Evolutionary conservation across 495 filamentous ascomycete species (phyloP).

Genomic region (Penicillium flavigenum): DNA sequence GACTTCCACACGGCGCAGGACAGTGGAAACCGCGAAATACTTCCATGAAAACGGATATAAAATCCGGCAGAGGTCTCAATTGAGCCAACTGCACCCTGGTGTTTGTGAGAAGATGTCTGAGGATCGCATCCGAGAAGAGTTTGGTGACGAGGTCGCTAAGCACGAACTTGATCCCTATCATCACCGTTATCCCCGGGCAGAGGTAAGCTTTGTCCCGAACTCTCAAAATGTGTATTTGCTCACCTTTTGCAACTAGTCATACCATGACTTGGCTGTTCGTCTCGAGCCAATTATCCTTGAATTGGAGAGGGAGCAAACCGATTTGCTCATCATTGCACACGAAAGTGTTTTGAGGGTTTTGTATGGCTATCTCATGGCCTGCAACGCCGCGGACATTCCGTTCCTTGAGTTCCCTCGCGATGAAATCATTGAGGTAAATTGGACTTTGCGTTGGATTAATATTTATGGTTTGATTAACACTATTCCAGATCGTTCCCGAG

Average conservation of each 20-base stretch:
- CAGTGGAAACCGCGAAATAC: slow-evolving; percentile 85
- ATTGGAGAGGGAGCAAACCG: slow-evolving; percentile 94
- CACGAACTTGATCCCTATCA: slow-evolving; percentile 96
- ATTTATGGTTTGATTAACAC: slow-evolving; percentile 19
- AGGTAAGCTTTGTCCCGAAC: slow-evolving; percentile 53
- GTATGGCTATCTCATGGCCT: slow-evolving; percentile 98
- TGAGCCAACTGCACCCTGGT: slow-evolving; percentile 95
- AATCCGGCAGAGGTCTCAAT: slow-evolving; percentile 85
- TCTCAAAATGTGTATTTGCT: slow-evolving; percentile 8
- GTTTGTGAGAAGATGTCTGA: slow-evolving; percentile 91
- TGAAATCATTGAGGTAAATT: slow-evolving; percentile 84
- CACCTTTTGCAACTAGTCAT: slow-evolving; percentile 60
- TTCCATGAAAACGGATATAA: slow-evolving; percentile 75
- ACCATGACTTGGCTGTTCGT: slow-evolving; percentile 95
- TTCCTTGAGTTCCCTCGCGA: slow-evolving; percentile 91
- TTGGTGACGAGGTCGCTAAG: slow-evolving; percentile 85
- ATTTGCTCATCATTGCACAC: slow-evolving; percentile 95
- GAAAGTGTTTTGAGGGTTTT: slow-evolving; percentile 94
- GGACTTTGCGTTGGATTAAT: slow-evolving; percentile 17
- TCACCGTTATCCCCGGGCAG: slow-evolving; percentile 91
- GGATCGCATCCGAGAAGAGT: slow-evolving; percentile 71
- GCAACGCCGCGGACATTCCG: slow-evolving; percentile 93
- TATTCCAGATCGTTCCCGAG: slow-evolving; percentile 79
- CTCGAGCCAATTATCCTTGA: slow-evolving; percentile 99
- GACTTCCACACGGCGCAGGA: slow-evolving; percentile 89